Evolutionary conservation across 345 rosid genomes (phyloP).

Genomic region (Rhodamnia rubescens): DNA sequence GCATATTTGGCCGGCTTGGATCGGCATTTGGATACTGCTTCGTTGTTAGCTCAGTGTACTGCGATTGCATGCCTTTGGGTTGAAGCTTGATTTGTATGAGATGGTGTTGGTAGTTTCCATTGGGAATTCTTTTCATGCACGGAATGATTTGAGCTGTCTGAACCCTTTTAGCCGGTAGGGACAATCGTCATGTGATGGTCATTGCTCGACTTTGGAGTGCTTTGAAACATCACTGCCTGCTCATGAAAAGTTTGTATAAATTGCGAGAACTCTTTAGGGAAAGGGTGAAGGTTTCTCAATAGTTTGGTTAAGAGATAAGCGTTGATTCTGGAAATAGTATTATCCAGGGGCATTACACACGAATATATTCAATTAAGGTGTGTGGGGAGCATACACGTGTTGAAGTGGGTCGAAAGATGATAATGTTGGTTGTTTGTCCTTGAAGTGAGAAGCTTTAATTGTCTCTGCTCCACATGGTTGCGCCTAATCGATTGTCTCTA

Average conservation of each 20-base stretch:
- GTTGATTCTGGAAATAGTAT: neutral
- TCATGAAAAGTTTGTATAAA: neutral
- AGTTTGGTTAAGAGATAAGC: neutral
- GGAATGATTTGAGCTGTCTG: neutral
- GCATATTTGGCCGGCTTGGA: neutral
- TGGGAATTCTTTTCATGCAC: neutral
- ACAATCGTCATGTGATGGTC: neutral
- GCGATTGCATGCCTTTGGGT: neutral
- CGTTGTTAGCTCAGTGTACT: neutral
- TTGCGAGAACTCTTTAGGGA: neutral
- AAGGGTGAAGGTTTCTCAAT: neutral
- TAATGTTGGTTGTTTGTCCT: neutral
- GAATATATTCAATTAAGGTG: neutral
- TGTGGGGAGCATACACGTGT: neutral
- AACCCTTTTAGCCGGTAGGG: neutral
- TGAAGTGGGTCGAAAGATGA: neutral
- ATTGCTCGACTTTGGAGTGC: neutral
- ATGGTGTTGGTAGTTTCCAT: neutral
- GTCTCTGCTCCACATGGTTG: neutral
- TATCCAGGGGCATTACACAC: neutral
- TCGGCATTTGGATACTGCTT: neutral
- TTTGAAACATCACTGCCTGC: neutral
- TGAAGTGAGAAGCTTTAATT: neutral
- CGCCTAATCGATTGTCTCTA: conserved; percentile 1
- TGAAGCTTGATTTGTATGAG: neutral